Percentiles rank a stretch among this genome's conserved stretches.
Evolutionary conservation across 2,329 filamentous ascomycete species (phyloP).

Genomic region (Alternaria viburni): DNA sequence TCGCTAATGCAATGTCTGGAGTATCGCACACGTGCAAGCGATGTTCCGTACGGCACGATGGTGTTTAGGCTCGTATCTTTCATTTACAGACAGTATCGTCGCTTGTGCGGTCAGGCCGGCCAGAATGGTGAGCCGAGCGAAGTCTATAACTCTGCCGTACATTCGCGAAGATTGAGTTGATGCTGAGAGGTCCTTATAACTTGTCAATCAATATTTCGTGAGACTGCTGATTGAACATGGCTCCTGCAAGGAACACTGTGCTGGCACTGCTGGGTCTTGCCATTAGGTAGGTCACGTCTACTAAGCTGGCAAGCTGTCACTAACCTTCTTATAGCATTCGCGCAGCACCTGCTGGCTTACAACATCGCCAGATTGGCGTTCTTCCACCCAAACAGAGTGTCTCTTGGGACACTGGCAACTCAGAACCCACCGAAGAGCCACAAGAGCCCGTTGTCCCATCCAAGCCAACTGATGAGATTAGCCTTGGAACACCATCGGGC

Average conservation of each 20-base stretch:
- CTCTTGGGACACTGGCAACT: slow-evolving; percentile 22
- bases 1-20: slow-evolving; percentile 24
- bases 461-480: slow-evolving; percentile 12
- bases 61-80: slow-evolving; percentile 38
- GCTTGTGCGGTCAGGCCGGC: slow-evolving; percentile 21
- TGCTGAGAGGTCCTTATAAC: slow-evolving; percentile 12
- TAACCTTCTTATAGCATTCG: slow-evolving; percentile 22
- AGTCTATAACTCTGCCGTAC: slow-evolving; percentile 33
- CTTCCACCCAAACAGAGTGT: slow-evolving; percentile 23
- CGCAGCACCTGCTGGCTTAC: slow-evolving; percentile 26
- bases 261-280: slow-evolving; percentile 35
- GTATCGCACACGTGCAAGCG: slow-evolving; percentile 30
- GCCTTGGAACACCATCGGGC: slow-evolving; percentile 12
- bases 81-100: slow-evolving; percentile 39
- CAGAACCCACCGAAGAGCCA: slow-evolving; percentile 16
- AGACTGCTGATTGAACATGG: slow-evolving; percentile 24
- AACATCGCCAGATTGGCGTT: slow-evolving; percentile 23
- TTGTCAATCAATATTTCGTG: neutral
- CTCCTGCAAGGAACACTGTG: slow-evolving; percentile 29
- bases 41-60: slow-evolving; percentile 20
- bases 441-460: slow-evolving; percentile 12
- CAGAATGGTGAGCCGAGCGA: slow-evolving; percentile 15
- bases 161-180: slow-evolving; percentile 7
- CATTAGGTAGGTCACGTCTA: slow-evolving; percentile 25
- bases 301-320: neutral